A percentile compares a stretch with the other conserved stretches of the same genome.
Conservation (phyloP, 1,284 basidiomycete genomes). For the Austropuccinia psidii region DNA sequence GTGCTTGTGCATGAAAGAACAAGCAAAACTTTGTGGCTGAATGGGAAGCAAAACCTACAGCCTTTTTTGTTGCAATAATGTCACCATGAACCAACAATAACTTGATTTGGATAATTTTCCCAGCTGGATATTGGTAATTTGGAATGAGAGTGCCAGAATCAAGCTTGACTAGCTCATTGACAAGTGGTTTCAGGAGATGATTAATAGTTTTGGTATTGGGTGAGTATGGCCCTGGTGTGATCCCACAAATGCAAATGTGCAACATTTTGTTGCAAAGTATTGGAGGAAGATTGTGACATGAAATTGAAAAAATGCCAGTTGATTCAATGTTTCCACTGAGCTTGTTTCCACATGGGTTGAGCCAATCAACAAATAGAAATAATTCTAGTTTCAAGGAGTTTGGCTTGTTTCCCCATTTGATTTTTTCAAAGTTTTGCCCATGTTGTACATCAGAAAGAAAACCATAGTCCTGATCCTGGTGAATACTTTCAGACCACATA, state of each 20-base stretch:
- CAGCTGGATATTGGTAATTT: not conserved
- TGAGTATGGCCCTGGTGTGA: conserved; percentile 13
- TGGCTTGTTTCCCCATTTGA: not conserved
- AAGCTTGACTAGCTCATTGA: conserved; percentile 13
- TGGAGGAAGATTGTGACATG: conserved; percentile 21
- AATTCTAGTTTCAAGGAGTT: not conserved
- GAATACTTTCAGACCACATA: not conserved
- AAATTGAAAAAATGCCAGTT: conserved; percentile 3
- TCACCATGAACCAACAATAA: not conserved
- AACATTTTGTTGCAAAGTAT: not conserved
- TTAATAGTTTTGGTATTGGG: not conserved
- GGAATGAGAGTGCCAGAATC: conserved; percentile 1
- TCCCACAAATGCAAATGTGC: conserved; percentile 2
- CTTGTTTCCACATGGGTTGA: conserved; percentile 29
- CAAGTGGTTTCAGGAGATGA: conserved; percentile 2
- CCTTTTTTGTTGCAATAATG: conserved; percentile 11
- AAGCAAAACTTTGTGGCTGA: conserved; percentile 14
- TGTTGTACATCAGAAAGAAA: conserved; percentile 12
- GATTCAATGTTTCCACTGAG: conserved; percentile 3
- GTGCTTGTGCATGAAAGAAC: not conserved
- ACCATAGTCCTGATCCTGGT: not conserved
- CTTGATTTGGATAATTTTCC: not conserved
- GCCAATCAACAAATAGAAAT: conserved; percentile 19
- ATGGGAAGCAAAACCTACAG: conserved; percentile 3
- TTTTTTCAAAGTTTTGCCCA: not conserved